A percentile compares a stretch with the other conserved stretches of the same genome.
Evolutionary conservation across 257 asterid genomes (phyloP).

Genomic region (Solanum paucissectum): DNA sequence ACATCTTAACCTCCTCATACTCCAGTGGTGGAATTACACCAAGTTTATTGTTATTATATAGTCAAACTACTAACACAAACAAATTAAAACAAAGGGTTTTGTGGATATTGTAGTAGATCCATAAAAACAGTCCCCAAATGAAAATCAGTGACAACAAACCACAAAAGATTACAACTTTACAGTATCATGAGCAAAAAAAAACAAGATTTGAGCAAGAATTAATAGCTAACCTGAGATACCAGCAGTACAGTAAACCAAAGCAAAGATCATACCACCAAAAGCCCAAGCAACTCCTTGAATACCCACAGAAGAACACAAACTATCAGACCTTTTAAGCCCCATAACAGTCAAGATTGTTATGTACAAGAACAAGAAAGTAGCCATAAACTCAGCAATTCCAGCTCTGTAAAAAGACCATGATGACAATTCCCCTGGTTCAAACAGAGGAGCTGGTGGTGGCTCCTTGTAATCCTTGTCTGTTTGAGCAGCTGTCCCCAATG

Average conservation of each 20-base stretch:
- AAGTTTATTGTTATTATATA: background rate
- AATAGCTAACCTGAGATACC: slow-evolving; percentile 39
- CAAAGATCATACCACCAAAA: slow-evolving; percentile 52
- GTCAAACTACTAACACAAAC: background rate
- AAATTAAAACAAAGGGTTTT: background rate
- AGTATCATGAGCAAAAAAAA: background rate
- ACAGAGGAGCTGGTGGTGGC: slow-evolving; percentile 55
- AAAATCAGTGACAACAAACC: background rate
- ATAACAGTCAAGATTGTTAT: slow-evolving; percentile 36
- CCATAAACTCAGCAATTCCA: slow-evolving; percentile 61
- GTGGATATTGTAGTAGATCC: background rate
- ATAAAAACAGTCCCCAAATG: background rate
- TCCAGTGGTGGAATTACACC: background rate
- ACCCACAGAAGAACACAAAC: slow-evolving; percentile 35
- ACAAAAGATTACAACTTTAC: background rate
- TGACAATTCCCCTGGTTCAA: slow-evolving; percentile 52
- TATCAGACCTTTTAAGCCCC: slow-evolving; percentile 26
- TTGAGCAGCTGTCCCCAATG: slow-evolving; percentile 44
- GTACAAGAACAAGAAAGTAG: slow-evolving; percentile 43
- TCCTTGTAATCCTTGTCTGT: slow-evolving; percentile 47
- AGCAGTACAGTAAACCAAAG: slow-evolving; percentile 44
- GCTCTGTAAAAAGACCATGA: slow-evolving; percentile 78
- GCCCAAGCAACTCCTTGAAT: slow-evolving; percentile 49
- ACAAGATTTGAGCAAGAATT: background rate
- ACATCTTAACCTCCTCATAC: background rate